Evolutionary conservation across 257 asterid species (phyloP), one percentile per base, ranked within the genome.

Genomic region (Penstemon newberryi): DNA sequence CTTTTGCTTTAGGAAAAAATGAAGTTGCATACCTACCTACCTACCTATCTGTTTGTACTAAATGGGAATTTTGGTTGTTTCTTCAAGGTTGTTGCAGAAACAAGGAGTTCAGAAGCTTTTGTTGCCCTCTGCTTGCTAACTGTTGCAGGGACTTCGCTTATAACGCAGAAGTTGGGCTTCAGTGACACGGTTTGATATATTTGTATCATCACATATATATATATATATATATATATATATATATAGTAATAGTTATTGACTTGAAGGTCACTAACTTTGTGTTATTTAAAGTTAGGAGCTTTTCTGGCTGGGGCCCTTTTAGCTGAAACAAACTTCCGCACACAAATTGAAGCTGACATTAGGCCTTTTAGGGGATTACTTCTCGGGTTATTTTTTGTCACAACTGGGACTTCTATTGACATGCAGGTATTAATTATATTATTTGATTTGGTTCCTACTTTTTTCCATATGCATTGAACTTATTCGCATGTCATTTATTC

Each of bases 311-410:
- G 99, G 77, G 97, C 99, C 51, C 69, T 91, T 71, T 76, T 94
- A 62, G 99, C 99, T 0, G 99, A 94, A 81, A 94, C 99, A 62
- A 94, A 94, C 76, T 94, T 84, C 76, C 96, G 99, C 49, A 94
- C 99, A 63, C 99, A 94, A 84, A 87, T 94, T 73, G 99, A 94
- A 85, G 99, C 99, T 73, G 99, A 94, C 83, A 94, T 94, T 69
- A 84, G 96, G 88, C 99, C 99, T 73, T 94, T 94, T 78, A 80
- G 97, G 80, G 99, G 99, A 72, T 82, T 94, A 72, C 96, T 94
- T 75, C 92, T 94, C 68, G 99, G 99, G 70, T 80, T 94, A 77
- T 94, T 94, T 79, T 94, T 94, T 68, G 97, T 94, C 82, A 91
- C 99, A 67, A 94, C 99, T 12, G 99, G 99, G 68, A 81, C 95